Evolutionary conservation across 805 yeast species (phyloP).

Genomic region (Tetrapisispora phaffii): DNA sequence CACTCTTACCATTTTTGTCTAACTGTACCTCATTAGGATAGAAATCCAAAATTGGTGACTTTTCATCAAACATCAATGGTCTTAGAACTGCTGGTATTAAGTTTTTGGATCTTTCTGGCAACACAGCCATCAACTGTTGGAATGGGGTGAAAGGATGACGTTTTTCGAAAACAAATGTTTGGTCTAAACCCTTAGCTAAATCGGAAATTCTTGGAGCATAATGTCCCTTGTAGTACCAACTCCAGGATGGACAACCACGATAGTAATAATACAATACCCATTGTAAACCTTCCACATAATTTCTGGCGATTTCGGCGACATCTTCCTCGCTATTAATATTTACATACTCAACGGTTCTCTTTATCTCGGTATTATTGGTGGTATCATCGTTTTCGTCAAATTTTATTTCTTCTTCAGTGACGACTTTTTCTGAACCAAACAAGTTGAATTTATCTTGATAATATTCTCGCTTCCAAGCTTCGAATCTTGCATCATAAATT

Average conservation of each 20-base stretch:
- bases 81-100: slow-evolving; percentile 73
- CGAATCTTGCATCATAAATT: slow-evolving; percentile 64
- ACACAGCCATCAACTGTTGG: slow-evolving; percentile 93
- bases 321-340: slow-evolving; percentile 43
- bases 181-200: slow-evolving; percentile 59
- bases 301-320: slow-evolving; percentile 56
- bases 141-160: slow-evolving; percentile 85
- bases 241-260: slow-evolving; percentile 89
- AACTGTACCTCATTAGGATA: slow-evolving; percentile 82
- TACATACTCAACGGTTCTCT: slow-evolving; percentile 1
- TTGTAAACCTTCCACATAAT: slow-evolving; percentile 88
- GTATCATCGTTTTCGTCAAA: slow-evolving; percentile 1
- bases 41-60: slow-evolving; percentile 80
- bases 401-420: neutral
- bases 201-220: slow-evolving; percentile 94
- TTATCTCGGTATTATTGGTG: neutral
- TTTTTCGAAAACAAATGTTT: slow-evolving; percentile 49
- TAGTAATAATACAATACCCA: slow-evolving; percentile 94
- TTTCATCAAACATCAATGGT: slow-evolving; percentile 72
- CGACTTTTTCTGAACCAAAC: slow-evolving; percentile 26
- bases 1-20: slow-evolving; percentile 90
- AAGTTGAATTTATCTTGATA: slow-evolving; percentile 74
- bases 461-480: slow-evolving; percentile 76
- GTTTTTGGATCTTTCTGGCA: slow-evolving; percentile 81
- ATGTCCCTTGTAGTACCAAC: slow-evolving; percentile 85